Base-by-base conservation (phyloP, 768 basidiomycete genomes). In the Mycena metata region DNA sequence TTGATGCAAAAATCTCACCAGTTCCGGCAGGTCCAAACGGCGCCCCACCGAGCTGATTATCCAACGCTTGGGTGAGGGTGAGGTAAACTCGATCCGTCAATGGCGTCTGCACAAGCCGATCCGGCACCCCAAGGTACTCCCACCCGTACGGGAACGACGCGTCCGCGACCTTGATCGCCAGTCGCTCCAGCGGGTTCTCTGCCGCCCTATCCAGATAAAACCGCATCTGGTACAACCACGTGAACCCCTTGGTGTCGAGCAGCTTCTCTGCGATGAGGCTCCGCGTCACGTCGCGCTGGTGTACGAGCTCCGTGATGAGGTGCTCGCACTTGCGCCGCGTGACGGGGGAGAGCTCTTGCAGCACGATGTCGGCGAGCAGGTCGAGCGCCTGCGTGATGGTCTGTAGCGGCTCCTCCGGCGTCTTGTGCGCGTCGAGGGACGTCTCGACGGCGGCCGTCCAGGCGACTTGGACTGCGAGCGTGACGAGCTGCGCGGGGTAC, bases 21-120 rank as follows among this genome's bases (percentile, higher is more conserved):
- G 97, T 99, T 79, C 98, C 98, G 21, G 98, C 98, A 56, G 98
- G 98, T 19, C 98, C 98, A 77, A 99, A 99, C 5, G 98, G 98
- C 39, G 98, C 91, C 24, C 98, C 98, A 73, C 98, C 98, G 16
- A 99, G 89, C 74, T 99, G 96, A 71, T 90, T 94, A 76, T 96
- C 91, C 64, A 99, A 84, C 6, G 98, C 98, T 77, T 99, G 98
- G 0, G 97, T 98, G 57, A 99, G 80, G 0, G 98, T 99, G 57
- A 99, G 87, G 80, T 99, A 99, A 60, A 97, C 97, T 61, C 95
- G 88, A 78, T 99, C 98, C 19, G 98, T 99, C 63, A 99, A 86
- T 0, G 98, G 98, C 2, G 98, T 99, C 79, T 99, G 98, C 23
- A 99, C 98, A 45, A 99, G 89, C 69, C 96, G 91, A 79, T 99